Conservation (phyloP, 345 rosid species). For the Hibiscus mutabilis region DNA sequence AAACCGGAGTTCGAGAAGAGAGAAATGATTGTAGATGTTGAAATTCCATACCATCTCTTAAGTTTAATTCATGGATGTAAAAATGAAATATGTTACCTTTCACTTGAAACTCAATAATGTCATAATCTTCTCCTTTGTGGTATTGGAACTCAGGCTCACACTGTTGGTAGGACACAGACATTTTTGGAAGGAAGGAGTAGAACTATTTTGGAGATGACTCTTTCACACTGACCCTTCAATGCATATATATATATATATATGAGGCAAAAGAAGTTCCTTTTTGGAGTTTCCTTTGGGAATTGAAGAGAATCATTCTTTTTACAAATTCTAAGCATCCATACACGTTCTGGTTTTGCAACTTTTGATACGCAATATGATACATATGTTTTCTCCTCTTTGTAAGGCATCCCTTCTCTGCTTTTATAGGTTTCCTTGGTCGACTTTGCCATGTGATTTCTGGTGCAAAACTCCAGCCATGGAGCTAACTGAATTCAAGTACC, state of each 20-base stretch:
- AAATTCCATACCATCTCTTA: too few relatives aligned
- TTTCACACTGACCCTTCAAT: background rate
- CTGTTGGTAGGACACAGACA: constrained; percentile 24
- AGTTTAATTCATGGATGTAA: too few relatives aligned
- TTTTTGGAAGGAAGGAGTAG: background rate
- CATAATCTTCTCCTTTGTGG: constrained; percentile 22
- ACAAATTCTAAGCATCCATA: background rate
- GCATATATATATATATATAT: background rate
- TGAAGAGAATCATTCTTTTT: constrained; percentile 2
- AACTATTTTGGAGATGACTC: background rate
- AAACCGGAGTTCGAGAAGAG: too few relatives aligned
- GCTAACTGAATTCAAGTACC: too few relatives aligned
- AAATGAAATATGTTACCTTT: constrained; percentile 23
- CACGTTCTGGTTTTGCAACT: background rate
- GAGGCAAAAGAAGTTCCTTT: background rate
- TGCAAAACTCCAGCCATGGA: background rate
- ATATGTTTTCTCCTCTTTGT: background rate
- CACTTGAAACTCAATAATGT: constrained; percentile 39
- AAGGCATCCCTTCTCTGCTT: constrained; percentile 1
- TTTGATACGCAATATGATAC: background rate
- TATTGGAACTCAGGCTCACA: constrained; percentile 49
- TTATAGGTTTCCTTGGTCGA: background rate
- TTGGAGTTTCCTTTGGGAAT: background rate
- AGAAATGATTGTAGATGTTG: too few relatives aligned
- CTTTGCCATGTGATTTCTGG: background rate